These are phyloP conservation scores for Paraconiothyrium brasiliense DNA, from an alignment of 2,329 filamentous ascomycete species.

Conservation along the genomic window DNA sequence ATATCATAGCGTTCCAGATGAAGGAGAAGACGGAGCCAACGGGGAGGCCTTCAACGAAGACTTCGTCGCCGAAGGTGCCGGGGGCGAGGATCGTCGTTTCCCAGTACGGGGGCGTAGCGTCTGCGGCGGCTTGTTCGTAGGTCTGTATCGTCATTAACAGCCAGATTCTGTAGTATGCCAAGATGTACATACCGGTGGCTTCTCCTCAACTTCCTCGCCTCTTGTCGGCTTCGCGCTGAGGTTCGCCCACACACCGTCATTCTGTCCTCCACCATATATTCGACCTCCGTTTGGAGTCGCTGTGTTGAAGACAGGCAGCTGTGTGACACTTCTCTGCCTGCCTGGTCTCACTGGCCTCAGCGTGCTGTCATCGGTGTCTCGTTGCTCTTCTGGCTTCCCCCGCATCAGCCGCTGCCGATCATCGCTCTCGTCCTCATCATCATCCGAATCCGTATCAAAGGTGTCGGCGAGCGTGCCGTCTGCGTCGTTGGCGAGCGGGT, in stretches of 20 bases:
- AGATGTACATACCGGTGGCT: slow-evolving; percentile 79
- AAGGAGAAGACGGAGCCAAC: slow-evolving; percentile 89
- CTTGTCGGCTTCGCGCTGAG: slow-evolving; percentile 88
- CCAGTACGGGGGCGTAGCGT: slow-evolving; percentile 97
- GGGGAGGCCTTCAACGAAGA: slow-evolving; percentile 95
- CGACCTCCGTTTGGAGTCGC: slow-evolving; percentile 54
- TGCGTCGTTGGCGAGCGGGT: slow-evolving; percentile 65
- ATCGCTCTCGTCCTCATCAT: slow-evolving; percentile 74
- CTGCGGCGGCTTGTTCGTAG: slow-evolving; percentile 97
- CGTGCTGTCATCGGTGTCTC: slow-evolving; percentile 23
- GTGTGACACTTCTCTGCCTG: slow-evolving; percentile 61
- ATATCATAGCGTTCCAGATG: slow-evolving; percentile 92
- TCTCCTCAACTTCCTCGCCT: slow-evolving; percentile 84
- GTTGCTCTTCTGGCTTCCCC: slow-evolving; percentile 57
- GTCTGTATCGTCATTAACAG: slow-evolving; percentile 68
- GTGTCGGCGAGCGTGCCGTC: slow-evolving; percentile 89
- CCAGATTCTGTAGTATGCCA: neutral
- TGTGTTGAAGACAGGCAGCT: slow-evolving; percentile 62
- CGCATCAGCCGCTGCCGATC: slow-evolving; percentile 89
- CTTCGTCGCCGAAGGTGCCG: slow-evolving; percentile 89
- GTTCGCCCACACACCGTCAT: slow-evolving; percentile 97
- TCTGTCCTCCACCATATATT: slow-evolving; percentile 75
- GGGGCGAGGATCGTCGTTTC: slow-evolving; percentile 97
- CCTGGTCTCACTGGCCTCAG: slow-evolving; percentile 40
- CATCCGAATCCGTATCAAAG: slow-evolving; percentile 80